Conservation (phyloP, 2,329 filamentous ascomycete genomes). For the Beauveria rudraprayagi region DNA sequence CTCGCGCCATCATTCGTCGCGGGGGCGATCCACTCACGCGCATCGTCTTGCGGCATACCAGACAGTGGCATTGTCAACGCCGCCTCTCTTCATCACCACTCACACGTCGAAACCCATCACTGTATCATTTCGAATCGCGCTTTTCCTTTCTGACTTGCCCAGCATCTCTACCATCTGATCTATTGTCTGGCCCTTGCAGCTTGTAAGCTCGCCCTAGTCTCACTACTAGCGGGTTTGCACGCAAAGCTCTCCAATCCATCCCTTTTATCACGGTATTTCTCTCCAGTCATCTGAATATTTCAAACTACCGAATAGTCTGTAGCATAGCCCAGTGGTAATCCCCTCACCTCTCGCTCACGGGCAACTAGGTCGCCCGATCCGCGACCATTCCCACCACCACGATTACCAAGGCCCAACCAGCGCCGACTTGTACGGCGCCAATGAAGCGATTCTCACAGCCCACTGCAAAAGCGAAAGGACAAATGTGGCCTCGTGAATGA, state of each 20-base stretch:
- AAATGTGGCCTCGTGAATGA: not conserved
- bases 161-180: not conserved
- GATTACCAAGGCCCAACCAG: too few relatives aligned
- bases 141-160: too few relatives aligned
- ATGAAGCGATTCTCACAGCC: not conserved
- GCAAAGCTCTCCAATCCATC: not conserved
- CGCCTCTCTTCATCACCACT: not conserved
- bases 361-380: too few relatives aligned
- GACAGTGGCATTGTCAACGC: not conserved
- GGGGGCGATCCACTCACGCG: not conserved
- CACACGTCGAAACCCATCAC: not conserved
- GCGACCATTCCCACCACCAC: too few relatives aligned
- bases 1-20: not conserved
- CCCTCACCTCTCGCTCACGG: too few relatives aligned
- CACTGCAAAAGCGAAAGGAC: not conserved
- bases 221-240: not conserved
- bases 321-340: too few relatives aligned
- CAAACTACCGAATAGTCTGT: too few relatives aligned
- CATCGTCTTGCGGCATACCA: conserved; percentile 1
- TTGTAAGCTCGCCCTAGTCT: not conserved
- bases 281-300: too few relatives aligned
- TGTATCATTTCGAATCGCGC: too few relatives aligned
- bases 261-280: too few relatives aligned
- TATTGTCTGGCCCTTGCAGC: too few relatives aligned
- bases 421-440: not conserved